Evolutionary conservation across 345 rosid genomes (phyloP), one percentile per base, ranked within the genome.

Genomic region (Aquilaria malaccensis): DNA sequence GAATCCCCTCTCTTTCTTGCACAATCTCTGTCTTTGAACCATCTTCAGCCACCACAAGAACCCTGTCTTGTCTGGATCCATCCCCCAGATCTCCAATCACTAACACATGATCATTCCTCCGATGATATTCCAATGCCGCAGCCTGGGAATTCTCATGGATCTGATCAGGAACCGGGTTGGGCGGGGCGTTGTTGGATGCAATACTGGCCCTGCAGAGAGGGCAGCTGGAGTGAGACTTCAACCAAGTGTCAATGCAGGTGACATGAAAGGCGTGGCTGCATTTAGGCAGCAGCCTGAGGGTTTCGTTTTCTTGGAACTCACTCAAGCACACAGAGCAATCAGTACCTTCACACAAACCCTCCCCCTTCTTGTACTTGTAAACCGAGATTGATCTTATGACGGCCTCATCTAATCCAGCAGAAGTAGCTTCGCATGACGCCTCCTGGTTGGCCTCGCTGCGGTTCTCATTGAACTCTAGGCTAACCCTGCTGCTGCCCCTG

Each of bases 221-320:
- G 53, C 98, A 92, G 31, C 74, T 92, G 10, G 97, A 78, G 69
- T 87, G 88, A 51, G 95, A 85, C 61, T 74, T 86, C 7, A 92
- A 68, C 96, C 98, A 92, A 22, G 95, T 72, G 63, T 92, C 96
- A 15, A 89, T 89, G 29, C 96, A 92, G 31, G 87, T 86, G 7
- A 89, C 76, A 67, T 89, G 98, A 64, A 92, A 92, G 10, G 96
- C 95, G 64, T 92, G 98, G 52, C 67, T 82, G 47, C 98, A 88
- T 48, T 85, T 86, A 0, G 96, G 98, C 77, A 86, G 47, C 32
- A 85, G 14, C 65, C 95, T 69, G 46, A 85, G 62, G 68, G 76
- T 86, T 77, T 88, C 96, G 9, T 85, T 65, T 58, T 91, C 95
- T 55, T 74, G 74, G 45, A 91, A 91, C 48, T 91, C 98, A 55